These are phyloP conservation scores for Hemerocallis citrina DNA, from an alignment of 106 monocot species.

Conservation along the genomic window DNA sequence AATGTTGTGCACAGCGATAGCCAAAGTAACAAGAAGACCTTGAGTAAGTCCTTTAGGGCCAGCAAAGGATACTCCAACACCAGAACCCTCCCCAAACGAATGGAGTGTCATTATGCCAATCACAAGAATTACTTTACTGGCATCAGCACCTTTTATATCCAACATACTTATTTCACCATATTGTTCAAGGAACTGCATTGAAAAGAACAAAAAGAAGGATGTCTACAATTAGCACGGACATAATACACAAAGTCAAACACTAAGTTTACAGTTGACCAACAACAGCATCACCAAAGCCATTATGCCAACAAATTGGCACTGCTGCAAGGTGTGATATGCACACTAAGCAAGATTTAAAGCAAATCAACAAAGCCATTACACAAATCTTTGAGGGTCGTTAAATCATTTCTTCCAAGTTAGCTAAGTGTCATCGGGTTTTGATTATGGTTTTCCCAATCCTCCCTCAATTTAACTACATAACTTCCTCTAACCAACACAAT, in stretches of 20 bases:
- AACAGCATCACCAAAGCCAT: no score
- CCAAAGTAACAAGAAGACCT: constrained; percentile 85
- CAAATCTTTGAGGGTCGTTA: no score
- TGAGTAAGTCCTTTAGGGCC: constrained; percentile 90
- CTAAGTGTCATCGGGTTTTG: no score
- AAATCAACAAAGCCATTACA: no score
- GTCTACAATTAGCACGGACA: not conserved
- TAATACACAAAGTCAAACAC: constrained; percentile 1
- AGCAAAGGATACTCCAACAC: constrained; percentile 97
- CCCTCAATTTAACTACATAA: no score
- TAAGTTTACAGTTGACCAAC: no score
- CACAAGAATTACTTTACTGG: constrained; percentile 87
- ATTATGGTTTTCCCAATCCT: no score
- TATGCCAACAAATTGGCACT: no score
- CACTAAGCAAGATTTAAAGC: no score
- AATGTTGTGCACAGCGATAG: constrained; percentile 97
- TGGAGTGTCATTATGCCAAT: constrained; percentile 99
- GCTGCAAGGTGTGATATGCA: no score
- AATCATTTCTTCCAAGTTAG: no score
- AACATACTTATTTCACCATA: constrained; percentile 98
- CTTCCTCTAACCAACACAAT: no score
- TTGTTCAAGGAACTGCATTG: constrained; percentile 55
- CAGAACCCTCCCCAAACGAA: constrained; percentile 98
- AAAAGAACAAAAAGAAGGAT: not conserved
- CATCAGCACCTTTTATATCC: constrained; percentile 98